Percentiles rank a stretch among this genome's conserved stretches.
These are phyloP conservation scores for Diplodia sapinea DNA, from an alignment of 2,329 filamentous ascomycete genomes.

Conservation along the genomic window DNA sequence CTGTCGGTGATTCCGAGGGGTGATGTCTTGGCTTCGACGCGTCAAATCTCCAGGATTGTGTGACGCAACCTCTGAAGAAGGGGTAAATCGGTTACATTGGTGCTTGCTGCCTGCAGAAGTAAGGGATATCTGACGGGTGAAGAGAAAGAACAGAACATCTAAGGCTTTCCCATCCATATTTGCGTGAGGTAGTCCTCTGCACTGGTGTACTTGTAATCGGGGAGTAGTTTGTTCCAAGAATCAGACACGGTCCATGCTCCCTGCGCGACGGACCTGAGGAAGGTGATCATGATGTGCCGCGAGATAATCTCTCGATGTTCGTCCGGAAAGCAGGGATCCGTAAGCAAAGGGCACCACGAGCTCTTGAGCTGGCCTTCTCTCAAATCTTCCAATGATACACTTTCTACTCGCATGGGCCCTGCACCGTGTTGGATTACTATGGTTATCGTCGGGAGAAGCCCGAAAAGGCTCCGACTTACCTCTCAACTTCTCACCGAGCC, in stretches of 20 bases:
- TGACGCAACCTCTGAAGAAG: not conserved
- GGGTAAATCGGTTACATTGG: not conserved
- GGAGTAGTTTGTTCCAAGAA: conserved; percentile 55
- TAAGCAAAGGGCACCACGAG: conserved; percentile 50
- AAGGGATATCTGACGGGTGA: not conserved
- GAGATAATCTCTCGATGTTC: conserved; percentile 46
- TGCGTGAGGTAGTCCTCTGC: conserved; percentile 52
- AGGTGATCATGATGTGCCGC: conserved; percentile 50
- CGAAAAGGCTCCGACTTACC: conserved; percentile 33
- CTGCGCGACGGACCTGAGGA: conserved; percentile 50
- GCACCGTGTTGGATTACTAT: not conserved
- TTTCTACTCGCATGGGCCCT: conserved; percentile 50
- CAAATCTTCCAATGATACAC: conserved; percentile 57
- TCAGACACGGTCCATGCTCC: conserved; percentile 54
- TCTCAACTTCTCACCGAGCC: conserved; percentile 40
- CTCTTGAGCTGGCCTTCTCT: conserved; percentile 49
- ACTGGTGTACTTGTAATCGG: conserved; percentile 52
- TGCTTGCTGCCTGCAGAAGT: conserved; percentile 1
- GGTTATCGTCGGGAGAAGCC: too few species aligned
- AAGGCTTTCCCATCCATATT: conserved; percentile 50
- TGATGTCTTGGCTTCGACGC: not conserved
- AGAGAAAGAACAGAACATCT: not conserved
- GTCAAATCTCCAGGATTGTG: not conserved
- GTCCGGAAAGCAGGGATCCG: conserved; percentile 45
- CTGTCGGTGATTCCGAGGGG: not conserved